Conservation (phyloP, 2,329 filamentous ascomycete genomes). For the Rutstroemia sydowiana region DNA sequence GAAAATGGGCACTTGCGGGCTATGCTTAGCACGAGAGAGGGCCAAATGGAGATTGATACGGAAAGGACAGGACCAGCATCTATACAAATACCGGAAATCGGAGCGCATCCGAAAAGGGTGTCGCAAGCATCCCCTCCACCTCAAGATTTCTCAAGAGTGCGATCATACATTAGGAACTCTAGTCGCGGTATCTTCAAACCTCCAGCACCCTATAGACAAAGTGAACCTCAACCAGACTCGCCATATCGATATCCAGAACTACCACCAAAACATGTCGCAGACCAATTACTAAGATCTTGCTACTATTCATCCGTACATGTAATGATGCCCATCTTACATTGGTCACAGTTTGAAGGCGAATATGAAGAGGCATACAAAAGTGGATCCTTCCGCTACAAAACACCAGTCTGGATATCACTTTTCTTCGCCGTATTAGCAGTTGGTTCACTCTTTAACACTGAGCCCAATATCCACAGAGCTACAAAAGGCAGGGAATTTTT, state of each 20-base stretch:
- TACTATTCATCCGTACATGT: slow-evolving; percentile 74
- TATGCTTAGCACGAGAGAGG: slow-evolving; percentile 41
- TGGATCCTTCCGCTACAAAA: slow-evolving; percentile 51
- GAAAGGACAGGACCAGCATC: slow-evolving; percentile 35
- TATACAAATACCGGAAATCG: slow-evolving; percentile 56
- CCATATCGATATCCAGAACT: slow-evolving; percentile 54
- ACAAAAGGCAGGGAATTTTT: slow-evolving; percentile 59
- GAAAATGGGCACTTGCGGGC: slow-evolving; percentile 71
- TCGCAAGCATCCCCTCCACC: slow-evolving; percentile 50
- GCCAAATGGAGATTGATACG: slow-evolving; percentile 37
- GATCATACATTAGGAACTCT: slow-evolving; percentile 64
- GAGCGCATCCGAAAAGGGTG: slow-evolving; percentile 56
- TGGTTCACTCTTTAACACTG: slow-evolving; percentile 65
- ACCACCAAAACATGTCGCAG: slow-evolving; percentile 62
- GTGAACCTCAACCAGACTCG: slow-evolving; percentile 40
- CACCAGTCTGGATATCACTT: slow-evolving; percentile 67
- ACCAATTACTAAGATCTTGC: slow-evolving; percentile 63
- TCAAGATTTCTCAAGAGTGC: slow-evolving; percentile 64
- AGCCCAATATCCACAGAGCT: slow-evolving; percentile 46
- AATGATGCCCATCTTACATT: slow-evolving; percentile 79
- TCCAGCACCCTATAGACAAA: slow-evolving; percentile 59
- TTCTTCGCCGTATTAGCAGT: slow-evolving; percentile 80
- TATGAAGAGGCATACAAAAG: slow-evolving; percentile 70
- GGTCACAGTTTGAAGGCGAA: slow-evolving; percentile 71
- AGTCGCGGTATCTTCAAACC: slow-evolving; percentile 75